A percentile compares a stretch with the other conserved stretches of the same genome.
phyloP scores from a whole-genome alignment of 1,139 yeast genomes.

The Candida sojae region DNA sequence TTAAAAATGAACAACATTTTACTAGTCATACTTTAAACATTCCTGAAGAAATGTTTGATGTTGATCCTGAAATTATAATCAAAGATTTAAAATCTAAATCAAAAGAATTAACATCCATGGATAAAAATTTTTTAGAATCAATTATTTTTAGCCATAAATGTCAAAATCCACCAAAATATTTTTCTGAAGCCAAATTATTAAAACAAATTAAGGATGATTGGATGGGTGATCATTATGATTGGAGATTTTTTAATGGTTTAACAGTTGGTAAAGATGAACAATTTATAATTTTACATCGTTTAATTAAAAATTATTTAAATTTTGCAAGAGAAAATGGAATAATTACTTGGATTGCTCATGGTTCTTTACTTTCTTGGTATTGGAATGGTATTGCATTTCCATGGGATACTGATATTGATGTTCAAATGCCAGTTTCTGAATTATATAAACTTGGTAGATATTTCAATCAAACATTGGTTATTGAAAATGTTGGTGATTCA shows the following conservation, averaged over 20 bases:
- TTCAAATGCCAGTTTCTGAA: constrained; percentile 53
- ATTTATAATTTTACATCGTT: constrained; percentile 28
- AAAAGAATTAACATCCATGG: constrained; percentile 10
- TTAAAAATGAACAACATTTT: neutral
- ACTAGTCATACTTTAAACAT: constrained; percentile 1
- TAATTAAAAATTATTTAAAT: constrained; percentile 34
- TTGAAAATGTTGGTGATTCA: constrained; percentile 32
- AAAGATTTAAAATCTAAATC: constrained; percentile 8
- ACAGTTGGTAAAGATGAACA: constrained; percentile 26
- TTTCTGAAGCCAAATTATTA: constrained; percentile 50
- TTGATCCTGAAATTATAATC: constrained; percentile 10
- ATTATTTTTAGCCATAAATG: constrained; percentile 18
- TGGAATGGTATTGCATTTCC: constrained; percentile 57
- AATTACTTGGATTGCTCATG: constrained; percentile 45
- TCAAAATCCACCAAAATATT: constrained; percentile 44
- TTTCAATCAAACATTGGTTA: constrained; percentile 45
- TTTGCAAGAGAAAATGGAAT: constrained; percentile 32
- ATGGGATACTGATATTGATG: constrained; percentile 59
- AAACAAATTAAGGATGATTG: constrained; percentile 26
- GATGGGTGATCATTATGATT: constrained; percentile 43
- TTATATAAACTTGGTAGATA: constrained; percentile 40
- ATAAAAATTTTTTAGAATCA: constrained; percentile 22
- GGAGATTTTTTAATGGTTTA: constrained; percentile 47
- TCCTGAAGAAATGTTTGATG: constrained; percentile 15
- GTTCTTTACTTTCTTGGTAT: constrained; percentile 45